phyloP scores from a whole-genome alignment of 2,329 filamentous ascomycete species.

The Sclerotinia glacialis region DNA sequence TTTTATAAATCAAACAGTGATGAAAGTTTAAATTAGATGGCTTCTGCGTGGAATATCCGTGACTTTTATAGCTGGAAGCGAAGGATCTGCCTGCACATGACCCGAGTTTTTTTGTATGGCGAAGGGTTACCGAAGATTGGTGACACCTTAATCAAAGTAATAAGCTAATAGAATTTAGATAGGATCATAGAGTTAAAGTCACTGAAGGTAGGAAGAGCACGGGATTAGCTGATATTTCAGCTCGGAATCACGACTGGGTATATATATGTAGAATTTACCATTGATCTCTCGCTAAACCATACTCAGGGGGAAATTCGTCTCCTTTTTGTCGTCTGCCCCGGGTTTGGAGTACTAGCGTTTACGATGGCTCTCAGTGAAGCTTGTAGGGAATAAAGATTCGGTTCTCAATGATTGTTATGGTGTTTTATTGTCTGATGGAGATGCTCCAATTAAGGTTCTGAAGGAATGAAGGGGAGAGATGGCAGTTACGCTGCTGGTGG shows the following conservation, averaged over 20 bases:
- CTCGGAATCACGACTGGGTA: background rate
- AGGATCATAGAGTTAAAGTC: background rate
- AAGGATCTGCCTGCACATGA: background rate
- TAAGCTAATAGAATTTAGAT: background rate
- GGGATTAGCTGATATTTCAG: background rate
- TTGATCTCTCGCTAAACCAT: background rate
- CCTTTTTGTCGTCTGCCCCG: no score
- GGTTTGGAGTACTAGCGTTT: no score
- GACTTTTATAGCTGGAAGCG: background rate
- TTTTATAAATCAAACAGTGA: background rate
- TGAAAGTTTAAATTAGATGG: background rate
- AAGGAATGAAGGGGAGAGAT: slow-evolving; percentile 19
- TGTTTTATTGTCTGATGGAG: no score
- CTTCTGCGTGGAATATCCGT: background rate
- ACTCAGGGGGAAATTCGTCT: background rate
- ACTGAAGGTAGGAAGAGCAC: background rate
- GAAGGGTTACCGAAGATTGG: background rate
- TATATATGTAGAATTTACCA: background rate
- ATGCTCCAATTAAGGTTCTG: slow-evolving; percentile 15
- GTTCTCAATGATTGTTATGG: slow-evolving; percentile 1
- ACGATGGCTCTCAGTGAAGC: background rate
- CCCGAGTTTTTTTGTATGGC: slow-evolving; percentile 1
- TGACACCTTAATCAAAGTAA: background rate
- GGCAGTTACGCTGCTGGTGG: background rate
- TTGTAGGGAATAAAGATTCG: background rate